phyloP scores from a whole-genome alignment of 208 protist species.

The Chromosphaera perkinsii region DNA sequence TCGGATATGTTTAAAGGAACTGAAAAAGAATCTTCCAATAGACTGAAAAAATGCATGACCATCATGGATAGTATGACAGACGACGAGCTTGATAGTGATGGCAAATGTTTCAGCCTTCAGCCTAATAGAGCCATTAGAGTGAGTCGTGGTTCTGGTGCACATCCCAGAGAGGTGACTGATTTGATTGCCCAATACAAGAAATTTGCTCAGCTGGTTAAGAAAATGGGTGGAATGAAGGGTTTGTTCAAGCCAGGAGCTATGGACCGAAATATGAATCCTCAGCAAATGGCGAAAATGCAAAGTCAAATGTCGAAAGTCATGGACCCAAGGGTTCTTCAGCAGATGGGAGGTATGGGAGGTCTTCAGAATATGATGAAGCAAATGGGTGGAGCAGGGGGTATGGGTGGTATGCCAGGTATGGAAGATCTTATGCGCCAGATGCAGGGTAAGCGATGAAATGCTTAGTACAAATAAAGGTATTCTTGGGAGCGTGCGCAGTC shows the following conservation, averaged over 20 bases:
- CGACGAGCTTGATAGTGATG: constrained; percentile 48
- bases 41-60: constrained; percentile 81
- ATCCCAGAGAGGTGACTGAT: constrained; percentile 15
- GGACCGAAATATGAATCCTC: background rate
- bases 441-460: background rate
- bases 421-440: background rate
- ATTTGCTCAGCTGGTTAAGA: constrained; percentile 34
- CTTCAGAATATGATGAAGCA: constrained; percentile 47
- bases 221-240: constrained; percentile 31
- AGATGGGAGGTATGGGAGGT: constrained; percentile 55
- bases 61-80: constrained; percentile 93
- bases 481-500: no score
- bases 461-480: no score
- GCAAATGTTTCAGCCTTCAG: constrained; percentile 20
- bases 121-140: constrained; percentile 45
- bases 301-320: constrained; percentile 52
- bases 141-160: constrained; percentile 44
- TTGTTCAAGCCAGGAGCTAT: constrained; percentile 22
- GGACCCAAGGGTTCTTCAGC: constrained; percentile 52
- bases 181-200: constrained; percentile 54
- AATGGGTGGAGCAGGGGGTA: background rate
- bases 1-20: constrained; percentile 50
- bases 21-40: constrained; percentile 51
- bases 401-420: constrained; percentile 2
- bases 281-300: constrained; percentile 46